Conservation (phyloP, 257 asterid species). For the Solanum lignicaule region DNA sequence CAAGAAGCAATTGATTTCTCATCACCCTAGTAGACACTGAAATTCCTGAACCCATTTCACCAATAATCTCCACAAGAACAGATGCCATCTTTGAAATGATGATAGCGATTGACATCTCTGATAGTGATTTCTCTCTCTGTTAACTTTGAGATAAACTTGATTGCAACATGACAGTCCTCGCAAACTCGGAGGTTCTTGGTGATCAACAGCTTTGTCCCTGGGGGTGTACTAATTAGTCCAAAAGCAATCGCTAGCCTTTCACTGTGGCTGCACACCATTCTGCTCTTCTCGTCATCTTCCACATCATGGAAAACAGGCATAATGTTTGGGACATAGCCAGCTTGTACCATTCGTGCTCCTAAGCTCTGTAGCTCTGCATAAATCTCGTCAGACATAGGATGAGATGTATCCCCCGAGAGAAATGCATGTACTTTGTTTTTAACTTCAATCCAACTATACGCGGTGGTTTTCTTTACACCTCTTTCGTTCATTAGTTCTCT, state of each 20-base stretch:
- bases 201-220: slow-evolving; percentile 39
- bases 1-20: neutral
- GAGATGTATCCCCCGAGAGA: slow-evolving; percentile 49
- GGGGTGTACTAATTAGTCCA: slow-evolving; percentile 46
- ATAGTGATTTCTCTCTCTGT: slow-evolving; percentile 39
- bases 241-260: slow-evolving; percentile 58
- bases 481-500: slow-evolving; percentile 36
- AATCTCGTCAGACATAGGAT: slow-evolving; percentile 39
- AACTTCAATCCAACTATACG: slow-evolving; percentile 58
- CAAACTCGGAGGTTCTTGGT: slow-evolving; percentile 51
- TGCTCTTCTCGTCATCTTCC: slow-evolving; percentile 46
- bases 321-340: slow-evolving; percentile 42
- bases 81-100: slow-evolving; percentile 46
- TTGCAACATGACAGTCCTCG: slow-evolving; percentile 56
- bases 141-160: slow-evolving; percentile 38
- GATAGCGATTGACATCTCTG: slow-evolving; percentile 58
- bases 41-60: slow-evolving; percentile 18
- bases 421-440: slow-evolving; percentile 42
- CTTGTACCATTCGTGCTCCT: slow-evolving; percentile 29
- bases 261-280: slow-evolving; percentile 41
- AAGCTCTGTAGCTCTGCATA: slow-evolving; percentile 33
- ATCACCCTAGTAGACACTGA: neutral
- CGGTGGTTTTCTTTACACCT: slow-evolving; percentile 39
- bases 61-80: slow-evolving; percentile 54
- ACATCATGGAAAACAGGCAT: slow-evolving; percentile 51